These are phyloP conservation scores for Monascus ruber DNA, from an alignment of 2,329 filamentous ascomycete species.

Conservation along the genomic window DNA sequence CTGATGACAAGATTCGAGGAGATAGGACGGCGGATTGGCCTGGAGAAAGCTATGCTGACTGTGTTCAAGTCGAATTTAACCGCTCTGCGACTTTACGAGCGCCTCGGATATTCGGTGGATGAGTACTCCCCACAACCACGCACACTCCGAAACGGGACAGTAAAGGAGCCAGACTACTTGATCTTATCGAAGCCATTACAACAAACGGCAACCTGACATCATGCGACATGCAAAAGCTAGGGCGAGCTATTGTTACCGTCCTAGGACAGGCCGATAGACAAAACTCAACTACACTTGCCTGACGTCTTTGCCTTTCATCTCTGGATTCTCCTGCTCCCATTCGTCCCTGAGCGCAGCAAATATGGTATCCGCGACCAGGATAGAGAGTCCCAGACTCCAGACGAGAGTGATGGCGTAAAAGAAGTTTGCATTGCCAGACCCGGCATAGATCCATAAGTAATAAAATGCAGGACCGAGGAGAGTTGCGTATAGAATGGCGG, in stretches of 20 bases:
- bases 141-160: conserved; percentile 37
- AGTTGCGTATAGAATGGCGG: conserved; percentile 74
- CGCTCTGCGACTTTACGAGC: conserved; percentile 40
- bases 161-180: conserved; percentile 40
- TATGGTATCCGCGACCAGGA: conserved; percentile 76
- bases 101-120: conserved; percentile 41
- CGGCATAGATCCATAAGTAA: conserved; percentile 95
- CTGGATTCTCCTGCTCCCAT: conserved; percentile 83
- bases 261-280: not conserved
- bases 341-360: conserved; percentile 87
- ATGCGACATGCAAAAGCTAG: not conserved
- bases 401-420: conserved; percentile 99
- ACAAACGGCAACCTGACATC: not conserved
- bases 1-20: conserved; percentile 40
- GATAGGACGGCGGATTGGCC: conserved; percentile 34
- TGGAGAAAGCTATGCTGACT: conserved; percentile 50
- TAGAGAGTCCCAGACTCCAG: conserved; percentile 81
- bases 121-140: conserved; percentile 41
- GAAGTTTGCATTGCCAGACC: conserved; percentile 96
- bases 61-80: conserved; percentile 43
- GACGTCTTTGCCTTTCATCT: conserved; percentile 78
- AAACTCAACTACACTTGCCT: conserved; percentile 56
- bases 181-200: conserved; percentile 40
- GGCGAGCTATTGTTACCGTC: not conserved
- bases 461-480: conserved; percentile 92